Percentiles rank a stretch among this genome's conserved stretches.
Conservation (phyloP, 805 yeast species). For the Pichia deserticola region DNA sequence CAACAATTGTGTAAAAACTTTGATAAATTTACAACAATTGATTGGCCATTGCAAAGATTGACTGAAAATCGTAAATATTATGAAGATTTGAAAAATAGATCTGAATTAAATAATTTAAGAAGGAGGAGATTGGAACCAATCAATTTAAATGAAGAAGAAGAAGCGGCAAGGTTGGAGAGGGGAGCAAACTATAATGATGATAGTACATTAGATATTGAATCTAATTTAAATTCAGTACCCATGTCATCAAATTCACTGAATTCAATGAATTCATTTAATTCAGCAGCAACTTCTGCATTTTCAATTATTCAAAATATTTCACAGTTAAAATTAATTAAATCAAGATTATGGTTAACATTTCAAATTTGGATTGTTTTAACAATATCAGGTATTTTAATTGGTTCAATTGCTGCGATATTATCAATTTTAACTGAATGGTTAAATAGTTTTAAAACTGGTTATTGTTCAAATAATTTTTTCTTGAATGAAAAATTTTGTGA, state of each 20-base stretch:
- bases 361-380: conserved; percentile 73
- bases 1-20: conserved; percentile 36
- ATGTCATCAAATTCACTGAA: not conserved
- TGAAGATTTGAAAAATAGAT: conserved; percentile 13
- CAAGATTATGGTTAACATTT: conserved; percentile 22
- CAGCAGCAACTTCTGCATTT: conserved; percentile 10
- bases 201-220: conserved; percentile 2
- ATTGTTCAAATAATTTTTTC: conserved; percentile 59
- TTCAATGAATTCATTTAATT: conserved; percentile 12
- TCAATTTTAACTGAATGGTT: conserved; percentile 82
- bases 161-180: not conserved
- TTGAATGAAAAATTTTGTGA: conserved; percentile 65
- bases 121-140: not conserved
- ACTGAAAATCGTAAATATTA: conserved; percentile 35
- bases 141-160: not conserved
- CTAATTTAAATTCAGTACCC: not conserved
- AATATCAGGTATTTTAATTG: conserved; percentile 67
- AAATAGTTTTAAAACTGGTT: conserved; percentile 72
- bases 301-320: conserved; percentile 11
- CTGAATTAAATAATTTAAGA: not conserved
- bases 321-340: conserved; percentile 5
- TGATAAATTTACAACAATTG: conserved; percentile 57
- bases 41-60: conserved; percentile 60
- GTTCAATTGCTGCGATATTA: conserved; percentile 73
- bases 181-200: conserved; percentile 1